Evolutionary conservation across 2,329 filamentous ascomycete genomes (phyloP).

Genomic region (Aureobasidium mangrovei): DNA sequence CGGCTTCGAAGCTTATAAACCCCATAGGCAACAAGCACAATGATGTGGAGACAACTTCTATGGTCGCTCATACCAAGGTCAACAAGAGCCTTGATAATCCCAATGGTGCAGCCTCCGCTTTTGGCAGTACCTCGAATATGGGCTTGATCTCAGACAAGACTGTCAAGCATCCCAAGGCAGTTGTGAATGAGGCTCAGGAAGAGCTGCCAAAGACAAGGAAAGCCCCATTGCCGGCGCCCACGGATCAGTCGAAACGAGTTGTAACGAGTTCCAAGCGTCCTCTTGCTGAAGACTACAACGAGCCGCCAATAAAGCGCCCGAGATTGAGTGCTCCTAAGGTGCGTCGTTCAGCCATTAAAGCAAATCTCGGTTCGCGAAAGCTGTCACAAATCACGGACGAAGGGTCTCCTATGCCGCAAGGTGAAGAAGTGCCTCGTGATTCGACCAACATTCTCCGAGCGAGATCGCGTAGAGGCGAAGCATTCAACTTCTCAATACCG

Average conservation of each 20-base stretch:
- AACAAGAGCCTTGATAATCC: no score
- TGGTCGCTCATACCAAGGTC: no score
- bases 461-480: background rate
- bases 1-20: no score
- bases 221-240: no score
- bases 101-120: no score
- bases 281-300: background rate
- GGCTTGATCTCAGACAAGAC: no score
- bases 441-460: background rate
- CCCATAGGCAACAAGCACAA: no score
- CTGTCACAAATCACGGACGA: conserved; percentile 13
- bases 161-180: no score
- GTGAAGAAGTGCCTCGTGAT: background rate
- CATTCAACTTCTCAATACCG: background rate
- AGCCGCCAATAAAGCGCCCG: background rate
- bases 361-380: background rate
- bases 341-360: background rate
- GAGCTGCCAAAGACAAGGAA: no score
- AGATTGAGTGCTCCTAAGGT: background rate
- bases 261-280: background rate
- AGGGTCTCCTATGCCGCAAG: background rate
- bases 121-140: no score
- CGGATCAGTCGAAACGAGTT: background rate
- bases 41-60: no score
- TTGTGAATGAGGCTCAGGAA: no score